phyloP scores from a whole-genome alignment of 108 stramenopile genomes.

The Fistulifera pelliculosa region DNA sequence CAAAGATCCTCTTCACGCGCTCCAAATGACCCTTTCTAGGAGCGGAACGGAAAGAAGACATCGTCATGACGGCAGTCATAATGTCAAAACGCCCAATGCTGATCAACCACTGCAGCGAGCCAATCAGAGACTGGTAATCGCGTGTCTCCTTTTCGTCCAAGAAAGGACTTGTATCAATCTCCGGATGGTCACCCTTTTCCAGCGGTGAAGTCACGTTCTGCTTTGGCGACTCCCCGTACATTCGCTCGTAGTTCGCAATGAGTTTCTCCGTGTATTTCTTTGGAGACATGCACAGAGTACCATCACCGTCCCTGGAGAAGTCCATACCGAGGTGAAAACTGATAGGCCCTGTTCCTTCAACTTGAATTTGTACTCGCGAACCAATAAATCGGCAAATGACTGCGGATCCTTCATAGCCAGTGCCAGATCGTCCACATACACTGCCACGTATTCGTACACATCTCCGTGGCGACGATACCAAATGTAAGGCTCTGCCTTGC shows the following conservation, averaged over 20 bases:
- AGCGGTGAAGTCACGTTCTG: conserved; percentile 2
- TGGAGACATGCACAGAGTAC: background rate
- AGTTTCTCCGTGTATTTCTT: conserved; percentile 7
- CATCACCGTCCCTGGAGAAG: conserved; percentile 5
- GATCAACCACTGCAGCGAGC: conserved; percentile 14
- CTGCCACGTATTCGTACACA: conserved; percentile 6
- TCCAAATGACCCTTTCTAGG: conserved; percentile 28
- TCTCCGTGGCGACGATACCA: conserved; percentile 15
- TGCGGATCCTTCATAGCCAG: conserved; percentile 15
- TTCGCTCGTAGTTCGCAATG: conserved; percentile 3
- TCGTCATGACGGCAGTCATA: conserved; percentile 8
- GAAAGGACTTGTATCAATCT: conserved; percentile 6
- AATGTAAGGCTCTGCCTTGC: conserved; percentile 24
- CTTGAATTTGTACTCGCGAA: conserved; percentile 1
- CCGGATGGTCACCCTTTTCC: conserved; percentile 20
- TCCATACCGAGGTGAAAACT: conserved; percentile 7
- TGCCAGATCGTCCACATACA: conserved; percentile 6
- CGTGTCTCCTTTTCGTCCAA: conserved; percentile 6
- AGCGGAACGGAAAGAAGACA: conserved; percentile 17
- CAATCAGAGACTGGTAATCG: conserved; percentile 20
- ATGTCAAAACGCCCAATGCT: conserved; percentile 24
- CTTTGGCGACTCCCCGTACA: conserved; percentile 25
- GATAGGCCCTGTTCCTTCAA: conserved; percentile 1
- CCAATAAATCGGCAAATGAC: conserved; percentile 4
- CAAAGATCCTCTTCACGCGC: conserved; percentile 16